phyloP scores from a whole-genome alignment of 805 yeast genomes.

The Candida ulmi region DNA sequence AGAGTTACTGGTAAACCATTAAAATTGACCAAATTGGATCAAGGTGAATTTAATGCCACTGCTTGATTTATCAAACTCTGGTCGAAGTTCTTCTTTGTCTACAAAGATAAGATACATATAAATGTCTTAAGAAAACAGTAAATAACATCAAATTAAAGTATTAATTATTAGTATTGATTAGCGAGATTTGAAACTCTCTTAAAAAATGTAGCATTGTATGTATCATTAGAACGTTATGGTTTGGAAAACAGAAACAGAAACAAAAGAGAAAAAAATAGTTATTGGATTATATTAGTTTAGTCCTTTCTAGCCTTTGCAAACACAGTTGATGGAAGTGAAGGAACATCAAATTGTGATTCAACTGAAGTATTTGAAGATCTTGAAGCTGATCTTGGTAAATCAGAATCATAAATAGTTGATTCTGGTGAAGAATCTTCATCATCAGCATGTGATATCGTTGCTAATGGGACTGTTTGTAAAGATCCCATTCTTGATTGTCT shows the following conservation, averaged over 20 bases:
- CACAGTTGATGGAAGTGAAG: neutral
- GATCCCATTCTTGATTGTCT: constrained; percentile 8
- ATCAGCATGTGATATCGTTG: constrained; percentile 1
- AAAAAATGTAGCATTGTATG: no score
- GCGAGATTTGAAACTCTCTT: no score
- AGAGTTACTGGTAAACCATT: constrained; percentile 91
- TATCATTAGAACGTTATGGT: no score
- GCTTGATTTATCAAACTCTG: constrained; percentile 8
- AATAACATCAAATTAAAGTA: no score
- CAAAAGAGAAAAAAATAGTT: no score
- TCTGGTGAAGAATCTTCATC: constrained; percentile 12
- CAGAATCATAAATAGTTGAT: constrained; percentile 26
- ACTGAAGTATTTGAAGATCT: constrained; percentile 31
- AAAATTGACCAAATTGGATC: constrained; percentile 28
- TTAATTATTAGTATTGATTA: no score
- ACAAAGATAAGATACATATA: no score
- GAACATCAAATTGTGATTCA: constrained; percentile 15
- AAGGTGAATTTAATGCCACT: constrained; percentile 23
- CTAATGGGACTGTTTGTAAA: neutral
- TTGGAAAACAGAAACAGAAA: no score
- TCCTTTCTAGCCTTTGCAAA: neutral
- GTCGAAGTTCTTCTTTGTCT: neutral
- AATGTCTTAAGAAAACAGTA: no score
- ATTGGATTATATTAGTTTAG: no score
- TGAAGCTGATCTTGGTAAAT: constrained; percentile 22